Evolutionary conservation across 139 green algal genomes (phyloP).

Genomic region (Chlorella sp.): DNA sequence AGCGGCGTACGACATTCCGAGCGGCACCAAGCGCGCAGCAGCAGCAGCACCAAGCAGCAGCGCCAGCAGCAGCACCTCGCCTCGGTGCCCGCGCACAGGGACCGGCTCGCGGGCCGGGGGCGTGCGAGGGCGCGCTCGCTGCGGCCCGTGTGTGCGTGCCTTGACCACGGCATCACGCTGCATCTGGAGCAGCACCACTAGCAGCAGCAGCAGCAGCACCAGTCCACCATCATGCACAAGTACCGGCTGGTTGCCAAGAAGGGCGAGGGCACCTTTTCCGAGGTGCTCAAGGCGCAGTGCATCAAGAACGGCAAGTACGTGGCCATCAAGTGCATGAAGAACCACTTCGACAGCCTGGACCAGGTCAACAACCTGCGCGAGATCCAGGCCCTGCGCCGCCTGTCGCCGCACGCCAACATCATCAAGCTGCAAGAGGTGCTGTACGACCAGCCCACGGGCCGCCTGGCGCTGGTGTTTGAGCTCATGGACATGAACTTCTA

Average conservation of each 20-base stretch:
- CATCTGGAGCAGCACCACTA: no score
- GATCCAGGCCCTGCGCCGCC: constrained; percentile 74
- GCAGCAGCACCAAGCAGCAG: no score
- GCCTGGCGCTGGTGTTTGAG: constrained; percentile 86
- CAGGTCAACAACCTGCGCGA: constrained; percentile 82
- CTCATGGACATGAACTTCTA: constrained; percentile 81
- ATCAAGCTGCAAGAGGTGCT: constrained; percentile 81
- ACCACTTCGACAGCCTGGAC: constrained; percentile 80
- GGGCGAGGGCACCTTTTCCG: constrained; percentile 80
- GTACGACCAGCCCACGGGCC: constrained; percentile 82
- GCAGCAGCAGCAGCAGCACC: no score
- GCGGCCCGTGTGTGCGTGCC: no score
- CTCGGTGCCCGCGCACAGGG: no score
- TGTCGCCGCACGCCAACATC: constrained; percentile 76
- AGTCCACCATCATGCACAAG: constrained; percentile 37
- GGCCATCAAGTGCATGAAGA: constrained; percentile 91
- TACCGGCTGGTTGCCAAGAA: constrained; percentile 87
- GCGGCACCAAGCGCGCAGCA: no score
- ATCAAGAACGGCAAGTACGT: constrained; percentile 87
- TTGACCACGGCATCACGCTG: no score
- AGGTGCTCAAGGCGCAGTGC: constrained; percentile 85
- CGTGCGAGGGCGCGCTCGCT: no score
- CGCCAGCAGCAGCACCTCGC: no score
- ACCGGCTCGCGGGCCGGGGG: no score
- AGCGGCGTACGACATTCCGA: no score